Percentiles rank a stretch among this genome's conserved stretches.
Evolutionary conservation across 73 alveolate species (phyloP).

Genomic region (Uronychia binucleata): DNA sequence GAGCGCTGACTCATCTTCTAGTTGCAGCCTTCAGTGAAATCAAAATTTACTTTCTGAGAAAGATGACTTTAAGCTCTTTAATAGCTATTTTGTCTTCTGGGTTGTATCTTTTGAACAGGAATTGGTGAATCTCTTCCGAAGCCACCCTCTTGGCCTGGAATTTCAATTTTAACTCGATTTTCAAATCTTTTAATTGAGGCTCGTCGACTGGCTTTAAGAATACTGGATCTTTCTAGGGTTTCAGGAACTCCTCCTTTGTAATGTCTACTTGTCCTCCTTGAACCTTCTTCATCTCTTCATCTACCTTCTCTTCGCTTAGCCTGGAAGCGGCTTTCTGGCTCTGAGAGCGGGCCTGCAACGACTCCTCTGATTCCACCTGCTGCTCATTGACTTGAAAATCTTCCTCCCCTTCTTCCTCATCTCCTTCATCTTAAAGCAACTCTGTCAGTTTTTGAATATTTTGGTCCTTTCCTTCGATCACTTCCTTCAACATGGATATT

Average conservation of each 20-base stretch:
- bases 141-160: constrained; percentile 18
- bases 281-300: neutral
- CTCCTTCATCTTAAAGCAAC: neutral
- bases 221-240: neutral
- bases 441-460: constrained; percentile 3
- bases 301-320: neutral
- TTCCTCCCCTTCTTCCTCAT: neutral
- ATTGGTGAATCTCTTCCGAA: constrained; percentile 14
- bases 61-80: constrained; percentile 1
- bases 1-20: neutral
- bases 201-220: neutral
- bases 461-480: neutral
- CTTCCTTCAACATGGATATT: neutral
- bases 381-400: neutral
- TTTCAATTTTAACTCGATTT: constrained; percentile 21
- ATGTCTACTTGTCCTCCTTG: neutral
- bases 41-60: neutral
- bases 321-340: neutral
- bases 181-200: constrained; percentile 6
- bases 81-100: constrained; percentile 9
- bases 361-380: neutral
- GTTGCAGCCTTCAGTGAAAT: neutral
- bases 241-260: neutral
- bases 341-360: neutral
- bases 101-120: constrained; percentile 35